phyloP scores from a whole-genome alignment of 306 rosid genomes.

The Myrica gale region DNA sequence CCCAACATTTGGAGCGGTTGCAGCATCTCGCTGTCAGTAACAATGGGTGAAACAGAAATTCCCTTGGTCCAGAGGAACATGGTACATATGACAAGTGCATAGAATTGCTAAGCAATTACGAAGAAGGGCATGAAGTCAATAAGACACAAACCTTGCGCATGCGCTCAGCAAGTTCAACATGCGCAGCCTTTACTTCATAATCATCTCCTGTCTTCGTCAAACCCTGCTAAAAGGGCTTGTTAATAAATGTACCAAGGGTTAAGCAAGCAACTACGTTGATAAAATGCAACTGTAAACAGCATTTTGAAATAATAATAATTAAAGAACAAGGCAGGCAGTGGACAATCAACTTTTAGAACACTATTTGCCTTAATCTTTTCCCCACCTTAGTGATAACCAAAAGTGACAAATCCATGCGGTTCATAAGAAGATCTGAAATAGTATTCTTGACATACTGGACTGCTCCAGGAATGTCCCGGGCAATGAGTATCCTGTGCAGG shows the following conservation, averaged over 20 bases:
- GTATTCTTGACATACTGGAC: constrained; percentile 87
- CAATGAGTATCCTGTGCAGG: constrained; percentile 83
- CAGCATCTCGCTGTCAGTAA: constrained; percentile 81
- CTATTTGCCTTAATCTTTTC: constrained; percentile 5
- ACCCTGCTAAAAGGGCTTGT: constrained; percentile 53
- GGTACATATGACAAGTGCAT: not conserved
- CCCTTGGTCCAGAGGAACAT: constrained; percentile 13
- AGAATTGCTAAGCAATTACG: constrained; percentile 4
- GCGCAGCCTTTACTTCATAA: constrained; percentile 95
- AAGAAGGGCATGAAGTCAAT: constrained; percentile 18
- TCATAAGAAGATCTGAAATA: constrained; percentile 96
- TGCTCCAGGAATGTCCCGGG: constrained; percentile 88
- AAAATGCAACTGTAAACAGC: not conserved
- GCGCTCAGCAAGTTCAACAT: constrained; percentile 98
- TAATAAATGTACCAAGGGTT: not conserved
- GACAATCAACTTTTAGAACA: constrained; percentile 10
- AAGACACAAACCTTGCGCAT: constrained; percentile 86
- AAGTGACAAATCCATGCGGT: constrained; percentile 95
- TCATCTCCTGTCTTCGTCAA: constrained; percentile 96
- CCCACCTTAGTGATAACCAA: constrained; percentile 91
- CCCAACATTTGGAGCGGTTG: constrained; percentile 98
- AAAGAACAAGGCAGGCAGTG: constrained; percentile 16
- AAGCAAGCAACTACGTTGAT: constrained; percentile 21
- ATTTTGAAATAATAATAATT: not conserved
- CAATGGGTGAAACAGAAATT: constrained; percentile 21